Percentiles rank a stretch among this genome's conserved stretches.
Evolutionary conservation across 441 rosid species (phyloP).

Genomic region (Euphorbia corollata): DNA sequence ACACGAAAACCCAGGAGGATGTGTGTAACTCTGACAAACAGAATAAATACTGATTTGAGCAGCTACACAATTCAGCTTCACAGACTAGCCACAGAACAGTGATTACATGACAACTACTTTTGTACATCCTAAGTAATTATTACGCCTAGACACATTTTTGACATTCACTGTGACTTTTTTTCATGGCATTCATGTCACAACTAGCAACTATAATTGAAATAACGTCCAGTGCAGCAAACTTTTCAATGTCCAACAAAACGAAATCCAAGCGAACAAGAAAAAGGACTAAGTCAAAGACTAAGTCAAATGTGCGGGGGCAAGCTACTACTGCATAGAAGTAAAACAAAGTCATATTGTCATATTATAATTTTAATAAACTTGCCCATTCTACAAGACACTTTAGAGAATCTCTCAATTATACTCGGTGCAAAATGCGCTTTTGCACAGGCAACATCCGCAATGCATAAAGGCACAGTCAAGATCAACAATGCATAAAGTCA

Average conservation of each 20-base stretch:
- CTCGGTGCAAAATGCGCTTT: neutral
- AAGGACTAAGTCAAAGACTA: too few species aligned
- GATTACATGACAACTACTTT: neutral
- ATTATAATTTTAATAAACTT: neutral
- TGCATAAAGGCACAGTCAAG: neutral
- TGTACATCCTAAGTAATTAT: neutral
- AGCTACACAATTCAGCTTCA: neutral
- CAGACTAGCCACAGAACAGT: neutral
- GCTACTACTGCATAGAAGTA: neutral
- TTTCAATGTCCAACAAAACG: neutral
- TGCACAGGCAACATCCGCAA: neutral
- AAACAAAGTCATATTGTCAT: too few species aligned
- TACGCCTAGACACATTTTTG: neutral
- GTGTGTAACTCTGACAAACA: conserved; percentile 46
- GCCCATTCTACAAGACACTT: neutral
- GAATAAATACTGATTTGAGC: neutral
- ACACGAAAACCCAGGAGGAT: conserved; percentile 67
- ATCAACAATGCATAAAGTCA: neutral
- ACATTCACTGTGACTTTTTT: neutral
- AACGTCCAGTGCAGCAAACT: neutral
- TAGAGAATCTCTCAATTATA: neutral
- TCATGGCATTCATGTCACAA: neutral
- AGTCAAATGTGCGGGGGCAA: neutral
- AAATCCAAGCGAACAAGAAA: neutral
- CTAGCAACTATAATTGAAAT: neutral